Evolutionary conservation across 1,139 yeast genomes (phyloP).

Genomic region (Debaryomycetaceae sp.): DNA sequence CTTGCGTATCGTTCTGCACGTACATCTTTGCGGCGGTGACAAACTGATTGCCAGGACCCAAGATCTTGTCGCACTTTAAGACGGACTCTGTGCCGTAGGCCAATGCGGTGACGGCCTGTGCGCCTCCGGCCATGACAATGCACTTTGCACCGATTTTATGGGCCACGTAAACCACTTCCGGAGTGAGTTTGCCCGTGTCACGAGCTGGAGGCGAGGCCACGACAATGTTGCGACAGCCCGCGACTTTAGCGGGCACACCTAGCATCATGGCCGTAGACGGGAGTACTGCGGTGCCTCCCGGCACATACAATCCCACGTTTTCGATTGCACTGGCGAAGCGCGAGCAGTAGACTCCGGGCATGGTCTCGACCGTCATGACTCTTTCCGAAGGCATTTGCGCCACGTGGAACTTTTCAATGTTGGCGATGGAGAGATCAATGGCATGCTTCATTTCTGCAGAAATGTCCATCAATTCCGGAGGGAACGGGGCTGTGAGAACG

Average conservation of each 20-base stretch:
- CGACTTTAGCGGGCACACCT: constrained; percentile 98
- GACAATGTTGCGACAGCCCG: constrained; percentile 90
- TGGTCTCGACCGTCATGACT: constrained; percentile 77
- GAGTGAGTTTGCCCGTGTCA: constrained; percentile 83
- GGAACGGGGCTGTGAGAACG: constrained; percentile 78
- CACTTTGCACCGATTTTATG: constrained; percentile 86
- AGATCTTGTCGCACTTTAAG: constrained; percentile 88
- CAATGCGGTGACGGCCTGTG: constrained; percentile 97
- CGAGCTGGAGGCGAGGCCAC: constrained; percentile 97
- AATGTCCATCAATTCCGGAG: constrained; percentile 62
- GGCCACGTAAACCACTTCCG: constrained; percentile 96
- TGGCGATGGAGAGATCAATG: constrained; percentile 78
- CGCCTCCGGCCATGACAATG: constrained; percentile 96
- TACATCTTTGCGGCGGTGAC: constrained; percentile 99
- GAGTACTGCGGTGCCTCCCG: constrained; percentile 97
- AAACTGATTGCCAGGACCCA: constrained; percentile 98
- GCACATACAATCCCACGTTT: constrained; percentile 88
- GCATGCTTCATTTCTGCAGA: constrained; percentile 73
- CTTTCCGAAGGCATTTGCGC: constrained; percentile 73
- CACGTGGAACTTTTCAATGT: constrained; percentile 84
- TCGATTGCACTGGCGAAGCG: constrained; percentile 93
- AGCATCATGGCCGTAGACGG: constrained; percentile 98
- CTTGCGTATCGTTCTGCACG: constrained; percentile 90
- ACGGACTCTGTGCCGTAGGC: constrained; percentile 94
- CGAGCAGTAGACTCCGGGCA: constrained; percentile 89